Base-by-base conservation (phyloP, 805 yeast genomes). In the Metschnikowia shivogae region DNA sequence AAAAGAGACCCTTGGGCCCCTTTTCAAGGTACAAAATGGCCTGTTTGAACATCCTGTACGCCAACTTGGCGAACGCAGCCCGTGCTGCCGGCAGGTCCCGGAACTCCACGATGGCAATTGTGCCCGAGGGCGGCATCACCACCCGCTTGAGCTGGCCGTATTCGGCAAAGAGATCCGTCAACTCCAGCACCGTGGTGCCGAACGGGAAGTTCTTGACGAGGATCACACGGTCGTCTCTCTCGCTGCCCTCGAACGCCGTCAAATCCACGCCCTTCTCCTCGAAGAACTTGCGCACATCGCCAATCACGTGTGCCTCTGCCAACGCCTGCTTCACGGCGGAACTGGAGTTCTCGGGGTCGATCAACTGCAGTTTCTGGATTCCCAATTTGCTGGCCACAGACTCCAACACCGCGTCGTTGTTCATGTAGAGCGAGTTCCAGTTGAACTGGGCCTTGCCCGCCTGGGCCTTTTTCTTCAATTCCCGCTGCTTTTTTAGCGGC, bases 271-370 rank as follows among this genome's bases (percentile, higher is more conserved):
- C 95, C 60, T 84, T 84, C 20, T 72, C 65, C 62, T 89, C 96
- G 64, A 93, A 93, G 65, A 82, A 93, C 55, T 80, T 80, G 59
- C 96, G 79, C 10, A 93, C 96, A 63, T 85, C 93, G 36, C 90
- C 93, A 58, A 93, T 83, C 13, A 90, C 96, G 59, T 89, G 93
- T 2, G 97, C 95, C 68, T 93, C 99, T 0, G 99, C 98, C 51
- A 93, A 76, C 0, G 99, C 98, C 65, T 90, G 98, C 61, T 90
- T 88, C 11, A 93, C 98, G 1, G 96, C 97, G 42, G 96, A 85
- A 48, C 76, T 82, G 6, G 95, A 77, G 52, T 82, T 87, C 55
- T 88, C 86, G 1, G 97, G 92, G 63, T 93, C 95, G 49, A 93
- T 78, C 58, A 93, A 74, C 46, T 89, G 88, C 6, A 93, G 74